phyloP scores from a whole-genome alignment of 139 green algal genomes.

The Asterochloris erici region DNA sequence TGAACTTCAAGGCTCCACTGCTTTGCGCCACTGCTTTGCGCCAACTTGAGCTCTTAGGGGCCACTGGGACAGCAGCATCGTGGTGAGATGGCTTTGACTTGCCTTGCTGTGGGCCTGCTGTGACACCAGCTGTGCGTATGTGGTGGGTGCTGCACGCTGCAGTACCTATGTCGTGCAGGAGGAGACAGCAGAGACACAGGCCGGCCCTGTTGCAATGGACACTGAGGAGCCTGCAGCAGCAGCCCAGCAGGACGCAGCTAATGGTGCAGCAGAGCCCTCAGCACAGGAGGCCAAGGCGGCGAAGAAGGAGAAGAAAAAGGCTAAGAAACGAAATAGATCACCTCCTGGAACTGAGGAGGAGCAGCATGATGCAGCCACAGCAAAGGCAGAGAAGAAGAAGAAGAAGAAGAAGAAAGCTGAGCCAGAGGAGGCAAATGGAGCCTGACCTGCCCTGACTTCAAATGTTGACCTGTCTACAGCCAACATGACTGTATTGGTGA shows the following conservation, averaged over 20 bases:
- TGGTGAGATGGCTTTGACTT: not conserved
- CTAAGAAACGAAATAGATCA: constrained; percentile 22
- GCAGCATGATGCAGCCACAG: not conserved
- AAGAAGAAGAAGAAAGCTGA: constrained; percentile 34
- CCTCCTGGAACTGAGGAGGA: constrained; percentile 19
- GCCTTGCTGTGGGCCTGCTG: not conserved
- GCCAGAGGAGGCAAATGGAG: too few species aligned
- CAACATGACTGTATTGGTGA: too few species aligned
- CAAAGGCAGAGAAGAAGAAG: constrained; percentile 28
- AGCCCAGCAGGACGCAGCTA: not conserved
- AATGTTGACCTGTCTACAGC: too few species aligned
- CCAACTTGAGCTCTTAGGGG: not conserved
- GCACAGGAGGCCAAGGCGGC: not conserved
- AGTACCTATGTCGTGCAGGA: not conserved
- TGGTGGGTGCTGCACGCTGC: not conserved
- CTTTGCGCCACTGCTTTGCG: not conserved
- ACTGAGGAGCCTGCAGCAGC: not conserved
- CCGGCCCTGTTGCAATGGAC: not conserved
- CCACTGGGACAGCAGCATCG: not conserved
- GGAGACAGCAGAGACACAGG: not conserved
- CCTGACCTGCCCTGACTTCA: too few species aligned
- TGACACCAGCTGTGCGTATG: not conserved
- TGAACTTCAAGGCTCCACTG: not conserved
- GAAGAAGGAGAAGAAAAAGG: constrained; percentile 31
- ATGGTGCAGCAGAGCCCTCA: not conserved